These are phyloP conservation scores for Globisporangium cystogenes DNA, from an alignment of 352 stramenopile species.

Conservation along the genomic window DNA sequence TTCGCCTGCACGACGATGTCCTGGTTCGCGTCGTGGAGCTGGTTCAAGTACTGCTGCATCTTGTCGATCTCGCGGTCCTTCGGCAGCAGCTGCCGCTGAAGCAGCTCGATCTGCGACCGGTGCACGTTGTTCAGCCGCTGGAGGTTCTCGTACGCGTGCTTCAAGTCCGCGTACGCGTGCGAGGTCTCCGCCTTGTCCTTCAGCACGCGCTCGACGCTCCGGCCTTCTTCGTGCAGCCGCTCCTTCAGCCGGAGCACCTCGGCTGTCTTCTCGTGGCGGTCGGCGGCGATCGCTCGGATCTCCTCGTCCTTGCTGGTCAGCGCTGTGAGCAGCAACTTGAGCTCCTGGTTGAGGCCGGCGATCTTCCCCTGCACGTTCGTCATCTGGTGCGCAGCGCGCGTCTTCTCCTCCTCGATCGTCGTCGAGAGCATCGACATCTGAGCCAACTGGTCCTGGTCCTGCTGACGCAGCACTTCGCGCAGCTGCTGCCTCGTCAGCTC, in stretches of 20 bases:
- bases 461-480: constrained; percentile 45
- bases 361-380: constrained; percentile 42
- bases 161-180: constrained; percentile 27
- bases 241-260: constrained; percentile 32
- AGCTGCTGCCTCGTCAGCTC: constrained; percentile 30
- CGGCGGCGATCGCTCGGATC: constrained; percentile 24
- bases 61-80: constrained; percentile 61
- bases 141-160: constrained; percentile 40
- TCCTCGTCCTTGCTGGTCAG: constrained; percentile 59
- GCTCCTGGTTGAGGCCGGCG: constrained; percentile 50
- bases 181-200: constrained; percentile 40
- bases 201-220: constrained; percentile 17
- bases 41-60: constrained; percentile 54
- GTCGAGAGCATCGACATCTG: constrained; percentile 46
- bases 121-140: constrained; percentile 65
- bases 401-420: constrained; percentile 42
- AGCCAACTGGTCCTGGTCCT: constrained; percentile 60
- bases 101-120: constrained; percentile 62
- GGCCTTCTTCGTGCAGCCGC: constrained; percentile 29
- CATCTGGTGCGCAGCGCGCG: constrained; percentile 26
- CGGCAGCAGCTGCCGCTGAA: constrained; percentile 62
- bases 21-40: constrained; percentile 59
- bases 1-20: constrained; percentile 69
- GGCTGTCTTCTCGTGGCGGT: constrained; percentile 18
- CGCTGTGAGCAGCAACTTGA: constrained; percentile 64